Base-by-base conservation (phyloP, 2,329 filamentous ascomycete genomes). In the Macrophomina pseudophaseolina region DNA sequence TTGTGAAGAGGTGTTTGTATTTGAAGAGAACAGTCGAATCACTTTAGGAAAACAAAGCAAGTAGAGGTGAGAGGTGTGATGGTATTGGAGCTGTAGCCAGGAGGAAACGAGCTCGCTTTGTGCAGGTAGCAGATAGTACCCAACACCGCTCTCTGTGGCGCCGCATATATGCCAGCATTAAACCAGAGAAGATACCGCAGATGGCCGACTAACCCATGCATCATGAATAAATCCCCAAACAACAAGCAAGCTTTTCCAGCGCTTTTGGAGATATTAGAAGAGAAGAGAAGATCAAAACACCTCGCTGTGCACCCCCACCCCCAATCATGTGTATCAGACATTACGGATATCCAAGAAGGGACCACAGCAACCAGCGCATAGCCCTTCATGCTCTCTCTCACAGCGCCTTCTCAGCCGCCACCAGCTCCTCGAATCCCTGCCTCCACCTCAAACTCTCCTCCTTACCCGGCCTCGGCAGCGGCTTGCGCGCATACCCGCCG, bases 401-500 rank as follows among this genome's bases (percentile, higher is more conserved):
- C 44, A 72, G 46, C 52, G 66, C 64, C 67, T 78, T 78, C 72
- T 83, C 81, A 1, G 80, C 70, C 56, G 77, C 73, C 65, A 84
- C 76, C 49, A 83, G 69, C 70, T 83, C 82, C 32, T 80, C 77
- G 68, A 84, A 82, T 5, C 78, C 76, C 40, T 80, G 78, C 51
- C 76, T 74, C 74, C 80, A 81, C 70, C 73, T 78, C 64, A 74
- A 72, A 18, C 67, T 73, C 67, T 82, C 79, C 44, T 80, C 76
- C 66, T 80, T 78, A 40, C 76, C 80, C 2, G 85, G 84, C 67
- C 80, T 79, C 42, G 84, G 84, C 66, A 86, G 82, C 33, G 88
- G 87, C 74, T 82, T 85, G 68, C 88, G 80, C 28, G 85, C 85
- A 72, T 80, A 83, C 0, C 85, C 89, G 67, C 90, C 90, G 71